Conservation (phyloP, 1,139 yeast genomes). For the Kluyveromyces marxianus region DNA sequence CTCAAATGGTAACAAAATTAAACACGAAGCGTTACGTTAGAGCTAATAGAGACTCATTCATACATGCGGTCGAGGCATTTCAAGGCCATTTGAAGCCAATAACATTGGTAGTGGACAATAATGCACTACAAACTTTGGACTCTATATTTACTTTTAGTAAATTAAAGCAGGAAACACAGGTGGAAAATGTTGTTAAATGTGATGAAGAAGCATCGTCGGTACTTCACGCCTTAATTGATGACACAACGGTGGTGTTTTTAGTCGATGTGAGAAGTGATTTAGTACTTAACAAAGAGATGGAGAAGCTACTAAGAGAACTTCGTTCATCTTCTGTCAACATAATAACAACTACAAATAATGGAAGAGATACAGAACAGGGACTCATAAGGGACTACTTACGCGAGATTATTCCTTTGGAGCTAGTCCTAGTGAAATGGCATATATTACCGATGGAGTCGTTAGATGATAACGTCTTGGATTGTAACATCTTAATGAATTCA, state of each 20-base stretch:
- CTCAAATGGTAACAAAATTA: not conserved
- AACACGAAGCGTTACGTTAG: not conserved
- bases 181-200: slow-evolving; percentile 19
- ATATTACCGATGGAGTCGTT: slow-evolving; percentile 20
- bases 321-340: slow-evolving; percentile 10
- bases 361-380: not conserved
- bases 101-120: slow-evolving; percentile 19
- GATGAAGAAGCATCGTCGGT: slow-evolving; percentile 14
- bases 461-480: slow-evolving; percentile 22
- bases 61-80: slow-evolving; percentile 10
- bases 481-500: slow-evolving; percentile 17
- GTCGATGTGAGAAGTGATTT: slow-evolving; percentile 24
- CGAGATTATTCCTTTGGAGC: not conserved
- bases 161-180: slow-evolving; percentile 21
- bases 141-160: slow-evolving; percentile 21
- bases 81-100: not conserved
- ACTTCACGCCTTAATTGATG: not conserved
- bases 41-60: slow-evolving; percentile 12
- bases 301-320: slow-evolving; percentile 6
- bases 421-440: slow-evolving; percentile 13
- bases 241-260: slow-evolving; percentile 19
- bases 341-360: slow-evolving; percentile 18
- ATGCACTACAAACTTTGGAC: slow-evolving; percentile 17
- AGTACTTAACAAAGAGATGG: slow-evolving; percentile 12
- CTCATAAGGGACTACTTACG: slow-evolving; percentile 4